Percentiles rank a stretch among this genome's conserved stretches.
Evolutionary conservation across 2,329 filamentous ascomycete genomes (phyloP).

Genomic region (Colletotrichum neosansevieriae): DNA sequence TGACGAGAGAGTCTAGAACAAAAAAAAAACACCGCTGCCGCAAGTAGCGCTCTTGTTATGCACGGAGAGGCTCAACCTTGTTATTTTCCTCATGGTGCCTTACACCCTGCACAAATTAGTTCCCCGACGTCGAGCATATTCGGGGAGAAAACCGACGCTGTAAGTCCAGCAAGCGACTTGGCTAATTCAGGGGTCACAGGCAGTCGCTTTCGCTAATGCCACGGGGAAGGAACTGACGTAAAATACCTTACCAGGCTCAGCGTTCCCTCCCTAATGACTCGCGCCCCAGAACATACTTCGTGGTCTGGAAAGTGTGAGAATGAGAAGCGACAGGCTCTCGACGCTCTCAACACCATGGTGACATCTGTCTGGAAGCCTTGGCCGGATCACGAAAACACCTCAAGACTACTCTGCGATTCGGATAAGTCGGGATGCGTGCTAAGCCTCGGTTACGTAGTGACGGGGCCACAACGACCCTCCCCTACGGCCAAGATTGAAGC

Average conservation of each 20-base stretch:
- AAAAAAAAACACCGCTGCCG: too few relatives aligned
- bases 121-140: too few relatives aligned
- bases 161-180: too few relatives aligned
- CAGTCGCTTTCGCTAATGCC: neutral
- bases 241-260: slow-evolving; percentile 5
- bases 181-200: neutral
- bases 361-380: neutral
- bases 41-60: too few relatives aligned
- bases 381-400: neutral
- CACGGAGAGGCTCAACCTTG: too few relatives aligned
- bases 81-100: too few relatives aligned
- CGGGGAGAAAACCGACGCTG: too few relatives aligned
- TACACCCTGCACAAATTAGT: too few relatives aligned
- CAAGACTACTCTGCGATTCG: neutral
- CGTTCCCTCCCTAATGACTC: slow-evolving; percentile 12
- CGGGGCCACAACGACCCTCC: slow-evolving; percentile 20
- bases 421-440: slow-evolving; percentile 37
- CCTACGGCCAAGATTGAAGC: slow-evolving; percentile 34
- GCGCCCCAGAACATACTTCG: neutral
- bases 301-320: neutral
- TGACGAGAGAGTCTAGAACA: too few relatives aligned
- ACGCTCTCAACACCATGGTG: neutral
- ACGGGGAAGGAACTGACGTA: neutral
- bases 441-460: slow-evolving; percentile 34
- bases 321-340: neutral